phyloP scores from a whole-genome alignment of 495 filamentous ascomycete genomes.

The Annulohypoxylon nitens region DNA sequence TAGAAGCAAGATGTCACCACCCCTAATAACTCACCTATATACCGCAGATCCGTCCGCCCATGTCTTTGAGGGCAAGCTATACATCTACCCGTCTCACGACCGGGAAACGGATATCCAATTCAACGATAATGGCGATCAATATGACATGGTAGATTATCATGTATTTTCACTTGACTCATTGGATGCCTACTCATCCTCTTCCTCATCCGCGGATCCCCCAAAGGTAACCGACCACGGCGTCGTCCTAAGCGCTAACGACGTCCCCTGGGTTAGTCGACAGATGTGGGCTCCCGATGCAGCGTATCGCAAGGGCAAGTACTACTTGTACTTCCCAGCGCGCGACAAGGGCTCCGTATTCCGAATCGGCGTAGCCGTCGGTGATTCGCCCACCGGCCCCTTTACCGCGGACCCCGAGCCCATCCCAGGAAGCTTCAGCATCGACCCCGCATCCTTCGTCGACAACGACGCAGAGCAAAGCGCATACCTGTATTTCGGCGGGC shows the following conservation, averaged over 20 bases:
- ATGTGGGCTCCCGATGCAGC: constrained; percentile 76
- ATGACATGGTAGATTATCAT: constrained; percentile 82
- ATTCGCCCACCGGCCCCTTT: constrained; percentile 70
- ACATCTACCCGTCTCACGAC: constrained; percentile 77
- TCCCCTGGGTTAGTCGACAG: constrained; percentile 74
- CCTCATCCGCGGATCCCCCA: constrained; percentile 37
- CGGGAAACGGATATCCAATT: constrained; percentile 70
- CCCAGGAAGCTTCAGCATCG: constrained; percentile 71
- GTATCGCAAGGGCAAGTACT: constrained; percentile 70
- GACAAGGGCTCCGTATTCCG: constrained; percentile 72
- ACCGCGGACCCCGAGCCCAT: constrained; percentile 69
- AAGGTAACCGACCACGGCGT: constrained; percentile 71
- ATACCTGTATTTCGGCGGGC: constrained; percentile 74
- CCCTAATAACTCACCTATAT: constrained; percentile 75
- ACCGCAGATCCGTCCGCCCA: constrained; percentile 77
- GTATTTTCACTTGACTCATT: constrained; percentile 68
- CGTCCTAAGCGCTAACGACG: constrained; percentile 64
- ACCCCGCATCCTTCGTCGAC: constrained; percentile 74
- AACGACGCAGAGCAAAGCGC: constrained; percentile 62
- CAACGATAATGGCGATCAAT: constrained; percentile 87
- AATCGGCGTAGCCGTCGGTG: constrained; percentile 70
- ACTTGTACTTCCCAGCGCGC: constrained; percentile 73
- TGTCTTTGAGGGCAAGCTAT: constrained; percentile 72
- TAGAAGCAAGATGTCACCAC: constrained; percentile 56
- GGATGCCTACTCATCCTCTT: constrained; percentile 28